phyloP scores from a whole-genome alignment of 495 filamentous ascomycete genomes.

The Hypoxylon cercidicola region DNA sequence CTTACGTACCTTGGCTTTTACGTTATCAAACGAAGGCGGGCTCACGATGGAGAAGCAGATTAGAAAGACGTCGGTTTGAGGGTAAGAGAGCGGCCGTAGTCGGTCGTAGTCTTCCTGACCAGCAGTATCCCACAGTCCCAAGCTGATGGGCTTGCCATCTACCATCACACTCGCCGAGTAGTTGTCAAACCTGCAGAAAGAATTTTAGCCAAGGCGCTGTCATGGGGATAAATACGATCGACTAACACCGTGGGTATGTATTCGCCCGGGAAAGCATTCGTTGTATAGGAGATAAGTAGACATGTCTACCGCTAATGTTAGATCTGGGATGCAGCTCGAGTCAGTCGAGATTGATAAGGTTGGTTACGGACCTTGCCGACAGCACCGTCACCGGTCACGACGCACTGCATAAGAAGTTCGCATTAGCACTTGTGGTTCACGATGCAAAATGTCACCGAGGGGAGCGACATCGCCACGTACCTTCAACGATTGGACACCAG shows the following conservation, averaged over 20 bases:
- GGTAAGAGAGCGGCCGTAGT: constrained; percentile 93
- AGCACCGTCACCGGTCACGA: constrained; percentile 98
- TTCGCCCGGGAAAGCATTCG: constrained; percentile 98
- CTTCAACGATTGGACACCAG: constrained; percentile 67
- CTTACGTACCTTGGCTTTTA: constrained; percentile 84
- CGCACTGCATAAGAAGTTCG: constrained; percentile 71
- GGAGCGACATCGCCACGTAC: constrained; percentile 50
- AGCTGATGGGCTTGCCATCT: constrained; percentile 94
- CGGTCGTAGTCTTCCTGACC: constrained; percentile 99
- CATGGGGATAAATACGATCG: constrained; percentile 13
- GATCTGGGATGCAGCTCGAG: constrained; percentile 33
- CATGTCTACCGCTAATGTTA: constrained; percentile 79
- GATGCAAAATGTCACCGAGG: constrained; percentile 22
- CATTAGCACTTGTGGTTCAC: constrained; percentile 34
- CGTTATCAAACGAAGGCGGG: constrained; percentile 97
- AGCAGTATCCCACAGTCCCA: constrained; percentile 98
- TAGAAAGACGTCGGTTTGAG: constrained; percentile 97
- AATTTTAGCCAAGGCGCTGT: constrained; percentile 45
- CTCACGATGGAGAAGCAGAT: constrained; percentile 99
- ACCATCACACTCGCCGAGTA: constrained; percentile 99
- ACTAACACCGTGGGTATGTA: constrained; percentile 99
- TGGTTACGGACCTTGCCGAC: constrained; percentile 85
- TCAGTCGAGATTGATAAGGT: constrained; percentile 22
- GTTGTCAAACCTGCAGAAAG: constrained; percentile 88
- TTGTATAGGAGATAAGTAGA: constrained; percentile 98